phyloP scores from a whole-genome alignment of 2,329 filamentous ascomycete species.

The Colletotrichum simmondsii region DNA sequence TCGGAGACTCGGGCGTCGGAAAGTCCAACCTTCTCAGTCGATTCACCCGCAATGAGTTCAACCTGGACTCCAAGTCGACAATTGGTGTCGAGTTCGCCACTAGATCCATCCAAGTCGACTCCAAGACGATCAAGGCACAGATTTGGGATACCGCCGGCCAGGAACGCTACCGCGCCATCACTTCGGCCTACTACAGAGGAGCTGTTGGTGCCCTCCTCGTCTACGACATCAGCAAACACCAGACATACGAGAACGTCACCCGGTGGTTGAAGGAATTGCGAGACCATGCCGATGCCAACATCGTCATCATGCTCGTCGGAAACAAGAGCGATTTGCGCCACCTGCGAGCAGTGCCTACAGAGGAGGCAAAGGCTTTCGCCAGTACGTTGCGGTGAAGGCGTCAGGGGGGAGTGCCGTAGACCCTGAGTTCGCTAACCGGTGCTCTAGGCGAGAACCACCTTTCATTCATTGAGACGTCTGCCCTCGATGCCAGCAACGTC shows the following conservation, averaged over 20 bases:
- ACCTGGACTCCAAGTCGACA: conserved; percentile 98
- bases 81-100: conserved; percentile 99
- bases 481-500: conserved; percentile 98
- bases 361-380: conserved; percentile 97
- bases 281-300: conserved; percentile 98
- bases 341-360: conserved; percentile 94
- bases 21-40: conserved; percentile 99
- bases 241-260: conserved; percentile 99
- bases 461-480: conserved; percentile 99
- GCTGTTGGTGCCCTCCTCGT: conserved; percentile 97
- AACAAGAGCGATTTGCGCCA: conserved; percentile 99
- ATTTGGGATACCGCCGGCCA: conserved; percentile 99
- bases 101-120: conserved; percentile 97
- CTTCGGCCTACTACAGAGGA: conserved; percentile 98
- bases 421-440: conserved; percentile 16
- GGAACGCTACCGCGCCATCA: conserved; percentile 99
- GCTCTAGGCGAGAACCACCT: conserved; percentile 90
- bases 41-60: conserved; percentile 99
- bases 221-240: conserved; percentile 99
- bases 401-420: neutral
- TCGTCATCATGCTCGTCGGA: conserved; percentile 99
- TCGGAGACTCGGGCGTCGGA: conserved; percentile 98
- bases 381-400: conserved; percentile 65
- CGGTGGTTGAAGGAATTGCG: conserved; percentile 99
- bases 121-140: conserved; percentile 99